These are phyloP conservation scores for Comarum palustre DNA, from an alignment of 306 rosid species.

Conservation along the genomic window DNA sequence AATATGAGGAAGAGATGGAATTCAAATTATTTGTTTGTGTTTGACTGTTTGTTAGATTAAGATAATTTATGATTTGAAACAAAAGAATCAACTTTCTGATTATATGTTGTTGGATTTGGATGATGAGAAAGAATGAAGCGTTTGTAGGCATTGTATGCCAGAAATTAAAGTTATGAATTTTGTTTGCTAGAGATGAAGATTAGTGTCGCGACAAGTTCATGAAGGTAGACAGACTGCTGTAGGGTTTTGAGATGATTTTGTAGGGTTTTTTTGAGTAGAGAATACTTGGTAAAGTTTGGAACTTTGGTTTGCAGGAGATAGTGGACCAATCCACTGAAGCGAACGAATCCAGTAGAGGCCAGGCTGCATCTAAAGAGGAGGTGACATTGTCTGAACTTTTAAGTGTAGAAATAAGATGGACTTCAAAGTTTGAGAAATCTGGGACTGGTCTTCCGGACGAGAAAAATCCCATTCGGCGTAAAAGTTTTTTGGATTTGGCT, in stretches of 20 bases:
- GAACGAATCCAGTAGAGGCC: conserved; percentile 44
- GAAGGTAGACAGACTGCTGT: neutral
- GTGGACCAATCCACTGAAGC: conserved; percentile 38
- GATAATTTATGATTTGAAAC: neutral
- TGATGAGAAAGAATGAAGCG: conserved; percentile 14
- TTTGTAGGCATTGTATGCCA: neutral
- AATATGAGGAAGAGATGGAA: neutral
- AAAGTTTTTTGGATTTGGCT: conserved; percentile 46
- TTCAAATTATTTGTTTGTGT: neutral
- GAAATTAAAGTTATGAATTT: neutral
- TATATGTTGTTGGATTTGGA: neutral
- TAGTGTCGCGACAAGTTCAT: neutral
- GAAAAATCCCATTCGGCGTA: conserved; percentile 30
- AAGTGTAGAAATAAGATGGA: conserved; percentile 74
- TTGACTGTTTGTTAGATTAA: no score
- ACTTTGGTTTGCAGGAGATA: conserved; percentile 60
- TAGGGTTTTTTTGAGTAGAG: neutral
- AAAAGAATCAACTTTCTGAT: neutral
- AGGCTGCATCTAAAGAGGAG: conserved; percentile 45
- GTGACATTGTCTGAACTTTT: conserved; percentile 60
- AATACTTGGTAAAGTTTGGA: conserved; percentile 10
- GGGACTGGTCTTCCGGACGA: conserved; percentile 29
- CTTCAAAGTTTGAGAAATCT: conserved; percentile 53
- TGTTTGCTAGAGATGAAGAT: conserved; percentile 9
- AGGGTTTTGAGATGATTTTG: neutral